These are phyloP conservation scores for Quercus phellos DNA, from an alignment of 331 rosid genomes.

Conservation along the genomic window DNA sequence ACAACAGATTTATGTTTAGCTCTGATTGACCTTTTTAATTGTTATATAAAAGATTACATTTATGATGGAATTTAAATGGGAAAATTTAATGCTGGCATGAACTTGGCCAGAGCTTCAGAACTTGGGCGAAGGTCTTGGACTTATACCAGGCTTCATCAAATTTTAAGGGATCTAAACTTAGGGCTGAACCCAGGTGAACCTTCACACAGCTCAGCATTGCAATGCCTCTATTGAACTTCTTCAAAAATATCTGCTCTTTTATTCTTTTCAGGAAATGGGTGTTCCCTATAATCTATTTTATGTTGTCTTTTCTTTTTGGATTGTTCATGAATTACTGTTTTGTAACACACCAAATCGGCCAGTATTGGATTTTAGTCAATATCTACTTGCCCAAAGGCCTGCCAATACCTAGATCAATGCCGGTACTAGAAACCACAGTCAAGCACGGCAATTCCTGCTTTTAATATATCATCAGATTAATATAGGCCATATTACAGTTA, in stretches of 20 bases:
- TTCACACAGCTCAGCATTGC: neutral
- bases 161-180: neutral
- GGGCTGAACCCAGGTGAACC: neutral
- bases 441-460: neutral
- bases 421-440: neutral
- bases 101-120: neutral
- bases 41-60: no score
- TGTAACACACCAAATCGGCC: neutral
- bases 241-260: neutral
- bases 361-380: neutral
- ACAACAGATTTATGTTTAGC: no score
- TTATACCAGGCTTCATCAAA: neutral
- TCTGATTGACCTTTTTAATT: no score
- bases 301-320: neutral
- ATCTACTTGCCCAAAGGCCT: neutral
- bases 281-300: neutral
- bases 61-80: neutral
- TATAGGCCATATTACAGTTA: neutral
- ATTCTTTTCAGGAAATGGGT: neutral
- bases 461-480: neutral
- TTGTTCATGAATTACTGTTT: neutral
- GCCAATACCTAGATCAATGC: neutral
- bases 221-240: neutral
- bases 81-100: neutral
- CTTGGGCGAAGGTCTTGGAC: neutral